Conservation (phyloP, 2,329 filamentous ascomycete species). For the Fusarium sp. region DNA sequence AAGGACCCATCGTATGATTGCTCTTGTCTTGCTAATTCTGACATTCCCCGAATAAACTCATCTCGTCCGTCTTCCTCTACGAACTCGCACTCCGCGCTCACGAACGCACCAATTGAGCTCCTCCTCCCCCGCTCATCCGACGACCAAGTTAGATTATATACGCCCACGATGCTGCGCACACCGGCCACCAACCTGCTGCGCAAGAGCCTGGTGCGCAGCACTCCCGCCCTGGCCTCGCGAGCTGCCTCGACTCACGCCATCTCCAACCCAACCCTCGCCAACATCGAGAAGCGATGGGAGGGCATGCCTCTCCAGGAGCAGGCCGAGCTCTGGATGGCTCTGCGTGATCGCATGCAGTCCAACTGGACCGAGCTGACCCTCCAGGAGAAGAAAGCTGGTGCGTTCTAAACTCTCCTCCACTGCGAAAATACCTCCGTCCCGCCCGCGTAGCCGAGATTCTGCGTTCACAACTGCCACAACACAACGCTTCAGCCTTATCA, state of each 20-base stretch:
- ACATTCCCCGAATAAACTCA: conserved; percentile 45
- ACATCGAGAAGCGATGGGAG: conserved; percentile 99
- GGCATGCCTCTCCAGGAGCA: conserved; percentile 97
- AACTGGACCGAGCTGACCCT: conserved; percentile 96
- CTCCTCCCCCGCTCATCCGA: conserved; percentile 21
- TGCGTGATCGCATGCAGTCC: conserved; percentile 98
- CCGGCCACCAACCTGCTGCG: conserved; percentile 66
- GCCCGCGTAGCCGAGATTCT: conserved; percentile 43
- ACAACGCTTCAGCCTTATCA: conserved; percentile 15
- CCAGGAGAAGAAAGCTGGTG: conserved; percentile 99
- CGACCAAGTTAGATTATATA: conserved; percentile 28
- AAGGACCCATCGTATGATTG: conserved; percentile 50
- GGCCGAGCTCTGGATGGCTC: conserved; percentile 98
- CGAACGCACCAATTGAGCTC: conserved; percentile 54
- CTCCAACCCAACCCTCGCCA: conserved; percentile 95
- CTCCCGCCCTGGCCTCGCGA: conserved; percentile 61
- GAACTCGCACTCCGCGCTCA: conserved; percentile 43
- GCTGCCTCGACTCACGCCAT: conserved; percentile 86
- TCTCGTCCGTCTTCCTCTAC: conserved; percentile 39
- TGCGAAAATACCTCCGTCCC: conserved; percentile 53
- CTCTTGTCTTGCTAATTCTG: conserved; percentile 39
- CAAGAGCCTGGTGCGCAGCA: conserved; percentile 60
- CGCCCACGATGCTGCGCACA: conserved; percentile 66
- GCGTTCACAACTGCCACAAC: conserved; percentile 27
- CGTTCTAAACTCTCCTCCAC: conserved; percentile 58